These are phyloP conservation scores for Pseudonitzschia pungens DNA, from an alignment of 108 stramenopile species.

Conservation along the genomic window DNA sequence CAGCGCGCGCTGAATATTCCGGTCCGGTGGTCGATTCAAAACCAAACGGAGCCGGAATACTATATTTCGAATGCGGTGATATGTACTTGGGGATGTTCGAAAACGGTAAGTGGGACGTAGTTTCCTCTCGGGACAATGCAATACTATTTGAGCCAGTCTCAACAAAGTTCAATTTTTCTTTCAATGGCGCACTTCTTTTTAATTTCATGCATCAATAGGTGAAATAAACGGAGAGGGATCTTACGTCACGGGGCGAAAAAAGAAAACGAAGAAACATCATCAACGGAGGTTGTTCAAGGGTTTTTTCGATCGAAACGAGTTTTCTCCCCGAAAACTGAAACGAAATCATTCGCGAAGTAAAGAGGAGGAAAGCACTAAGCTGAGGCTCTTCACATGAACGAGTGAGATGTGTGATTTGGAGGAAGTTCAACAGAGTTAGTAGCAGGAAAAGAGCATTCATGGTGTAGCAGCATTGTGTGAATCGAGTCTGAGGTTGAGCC, in stretches of 20 bases:
- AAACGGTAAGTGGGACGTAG: background rate
- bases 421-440: background rate
- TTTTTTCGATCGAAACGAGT: background rate
- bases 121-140: background rate
- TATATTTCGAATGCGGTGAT: constrained; percentile 7
- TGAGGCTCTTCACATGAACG: background rate
- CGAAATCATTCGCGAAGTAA: background rate
- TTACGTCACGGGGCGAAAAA: background rate
- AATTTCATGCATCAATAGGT: background rate
- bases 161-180: background rate
- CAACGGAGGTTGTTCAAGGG: background rate
- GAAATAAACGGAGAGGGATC: constrained; percentile 3
- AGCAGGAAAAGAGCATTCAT: background rate
- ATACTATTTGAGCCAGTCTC: background rate
- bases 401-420: background rate
- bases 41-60: constrained; percentile 9
- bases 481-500: background rate
- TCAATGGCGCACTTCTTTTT: background rate
- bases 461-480: background rate
- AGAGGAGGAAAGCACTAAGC: background rate
- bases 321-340: background rate
- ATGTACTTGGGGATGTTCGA: constrained; percentile 17
- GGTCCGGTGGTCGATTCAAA: constrained; percentile 1
- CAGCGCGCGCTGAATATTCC: constrained; percentile 5
- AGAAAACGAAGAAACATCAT: background rate